Base-by-base conservation (phyloP, 83 land plant genomes). In the Picea abies region DNA sequence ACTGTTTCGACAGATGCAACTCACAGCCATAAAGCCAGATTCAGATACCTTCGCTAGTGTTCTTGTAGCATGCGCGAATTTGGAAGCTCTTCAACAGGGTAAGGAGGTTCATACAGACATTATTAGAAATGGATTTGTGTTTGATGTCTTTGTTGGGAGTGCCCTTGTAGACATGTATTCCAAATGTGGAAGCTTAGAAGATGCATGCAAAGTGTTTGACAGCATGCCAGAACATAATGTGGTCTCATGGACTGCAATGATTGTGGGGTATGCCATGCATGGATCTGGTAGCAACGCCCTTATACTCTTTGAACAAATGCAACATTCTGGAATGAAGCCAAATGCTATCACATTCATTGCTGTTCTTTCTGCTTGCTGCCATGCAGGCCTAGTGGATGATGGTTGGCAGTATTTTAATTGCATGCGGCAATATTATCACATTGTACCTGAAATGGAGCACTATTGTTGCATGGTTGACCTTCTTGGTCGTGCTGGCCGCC, bases 391-490 rank as follows among this genome's bases (percentile, higher is more conserved):
- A 63, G 68, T 82, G 41, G 17, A n/a, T 19, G 65, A 73, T 4
- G 84, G 84, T 14, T 29, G 63, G 72, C 6, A 35, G 25, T 82
- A 80, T 64, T 44, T 80, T 16, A 80, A 39, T 58, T 16, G 62
- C 19, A 80, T 84, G 83, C 19, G 66, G 20, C 77, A 71, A 16
- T 35, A 66, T 22, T 63, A 80, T 71, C 82, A 64, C 26, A 11
- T 84, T 23, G 37, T 41, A 32, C 83, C 83, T 35, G 23, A 20
- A 44, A 23, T 84, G 37, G 78, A 80, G 49, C 85, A 84, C 83
- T 84, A 80, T 84, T 60, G 81, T 26, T 84, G 86, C 83, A 52
- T 84, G 64, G 61, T 84, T 60, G 86, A 84, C 60, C 77, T 84
- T 8, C 83, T 84, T 29, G 83, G 83, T 14, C 86, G 83, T 52